Conservation (phyloP, 257 asterid species). For the Solanum phureja region DNA sequence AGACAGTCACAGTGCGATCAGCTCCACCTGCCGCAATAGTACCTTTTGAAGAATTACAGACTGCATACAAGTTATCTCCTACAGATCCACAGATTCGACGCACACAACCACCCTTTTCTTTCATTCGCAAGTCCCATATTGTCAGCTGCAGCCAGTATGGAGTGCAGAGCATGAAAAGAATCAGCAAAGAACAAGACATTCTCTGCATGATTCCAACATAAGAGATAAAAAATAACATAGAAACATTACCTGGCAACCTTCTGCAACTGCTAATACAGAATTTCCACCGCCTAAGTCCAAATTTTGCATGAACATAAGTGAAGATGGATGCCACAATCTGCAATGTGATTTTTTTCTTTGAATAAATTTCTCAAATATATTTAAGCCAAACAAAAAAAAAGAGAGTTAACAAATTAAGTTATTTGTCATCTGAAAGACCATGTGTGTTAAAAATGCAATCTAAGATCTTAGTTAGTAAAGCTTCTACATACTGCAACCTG, state of each 20-base stretch:
- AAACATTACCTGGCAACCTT: conserved; percentile 79
- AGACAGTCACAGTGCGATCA: conserved; percentile 77
- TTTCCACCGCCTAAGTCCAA: conserved; percentile 32
- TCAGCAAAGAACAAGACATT: background rate
- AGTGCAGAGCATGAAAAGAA: background rate
- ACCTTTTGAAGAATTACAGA: conserved; percentile 63
- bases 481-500: background rate
- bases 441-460: background rate
- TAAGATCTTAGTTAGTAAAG: background rate
- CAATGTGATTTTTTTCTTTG: conserved; percentile 5
- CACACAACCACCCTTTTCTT: conserved; percentile 91
- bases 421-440: background rate
- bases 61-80: conserved; percentile 66
- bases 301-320: conserved; percentile 48
- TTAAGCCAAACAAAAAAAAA: background rate
- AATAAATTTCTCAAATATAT: background rate
- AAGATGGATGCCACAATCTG: conserved; percentile 87
- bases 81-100: conserved; percentile 69
- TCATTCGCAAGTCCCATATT: conserved; percentile 82
- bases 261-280: conserved; percentile 62
- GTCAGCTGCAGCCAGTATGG: conserved; percentile 42
- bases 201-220: background rate
- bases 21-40: conserved; percentile 77
- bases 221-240: background rate
- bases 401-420: background rate